phyloP scores from a whole-genome alignment of 2,329 filamentous ascomycete genomes.

The Penicillium oxalicum region DNA sequence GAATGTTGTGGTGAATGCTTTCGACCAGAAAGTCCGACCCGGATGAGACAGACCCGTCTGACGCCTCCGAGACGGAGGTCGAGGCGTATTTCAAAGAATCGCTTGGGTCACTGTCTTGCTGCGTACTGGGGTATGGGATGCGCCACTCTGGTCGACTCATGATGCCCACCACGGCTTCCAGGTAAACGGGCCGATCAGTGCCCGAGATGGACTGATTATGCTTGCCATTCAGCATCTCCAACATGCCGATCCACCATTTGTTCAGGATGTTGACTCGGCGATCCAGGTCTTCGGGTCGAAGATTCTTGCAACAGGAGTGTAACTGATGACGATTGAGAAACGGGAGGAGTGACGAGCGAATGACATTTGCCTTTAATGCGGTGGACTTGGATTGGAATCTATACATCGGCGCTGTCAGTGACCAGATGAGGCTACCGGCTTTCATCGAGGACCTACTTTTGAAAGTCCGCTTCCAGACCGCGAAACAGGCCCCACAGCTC shows the following conservation, averaged over 20 bases:
- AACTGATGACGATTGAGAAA: conserved; percentile 67
- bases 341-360: conserved; percentile 66
- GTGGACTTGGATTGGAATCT: conserved; percentile 69
- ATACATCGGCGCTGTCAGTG: conserved; percentile 3
- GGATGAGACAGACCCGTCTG: conserved; percentile 49
- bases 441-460: conserved; percentile 47
- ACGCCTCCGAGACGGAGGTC: conserved; percentile 48
- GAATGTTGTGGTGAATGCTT: conserved; percentile 81
- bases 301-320: conserved; percentile 58
- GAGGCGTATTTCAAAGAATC: conserved; percentile 34
- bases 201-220: conserved; percentile 72
- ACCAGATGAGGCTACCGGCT: conserved; percentile 3
- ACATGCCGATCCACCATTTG: conserved; percentile 80
- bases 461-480: conserved; percentile 61
- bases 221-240: conserved; percentile 74
- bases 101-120: conserved; percentile 34
- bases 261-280: conserved; percentile 72
- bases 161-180: conserved; percentile 72
- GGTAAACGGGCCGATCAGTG: conserved; percentile 72
- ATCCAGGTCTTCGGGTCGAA: conserved; percentile 78
- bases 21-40: conserved; percentile 63
- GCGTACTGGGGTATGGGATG: conserved; percentile 59
- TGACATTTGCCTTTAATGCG: conserved; percentile 66
- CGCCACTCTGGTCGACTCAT: conserved; percentile 91
- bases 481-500: conserved; percentile 65